Evolutionary conservation across 2,329 filamentous ascomycete species (phyloP).

Genomic region (Penicillium sp.): DNA sequence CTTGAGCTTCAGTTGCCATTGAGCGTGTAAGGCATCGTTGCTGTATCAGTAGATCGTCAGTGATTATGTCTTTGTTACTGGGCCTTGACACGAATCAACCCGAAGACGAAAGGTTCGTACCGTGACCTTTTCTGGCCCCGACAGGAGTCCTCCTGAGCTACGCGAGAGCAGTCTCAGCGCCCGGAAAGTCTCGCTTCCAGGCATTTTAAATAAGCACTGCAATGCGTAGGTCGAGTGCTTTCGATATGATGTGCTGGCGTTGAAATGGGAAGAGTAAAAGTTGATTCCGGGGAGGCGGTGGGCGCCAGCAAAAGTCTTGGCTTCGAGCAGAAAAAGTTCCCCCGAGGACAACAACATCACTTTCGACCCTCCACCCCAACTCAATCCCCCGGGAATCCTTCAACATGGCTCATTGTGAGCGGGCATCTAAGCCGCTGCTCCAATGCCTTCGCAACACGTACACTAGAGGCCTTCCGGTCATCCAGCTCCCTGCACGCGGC

Average conservation of each 20-base stretch:
- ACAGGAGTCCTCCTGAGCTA: conserved; percentile 35
- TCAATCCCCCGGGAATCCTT: conserved; percentile 9
- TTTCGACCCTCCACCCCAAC: conserved; percentile 19
- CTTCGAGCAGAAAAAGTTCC: conserved; percentile 39
- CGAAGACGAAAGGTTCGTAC: conserved; percentile 24
- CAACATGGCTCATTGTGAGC: conserved; percentile 44
- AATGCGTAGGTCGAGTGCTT: conserved; percentile 6
- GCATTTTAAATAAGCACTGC: conserved; percentile 29
- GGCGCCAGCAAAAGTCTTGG: conserved; percentile 36
- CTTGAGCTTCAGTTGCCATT: conserved; percentile 50
- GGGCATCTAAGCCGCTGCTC: conserved; percentile 43
- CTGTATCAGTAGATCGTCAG: conserved; percentile 32
- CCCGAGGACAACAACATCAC: conserved; percentile 27
- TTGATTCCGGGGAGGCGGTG: conserved; percentile 32
- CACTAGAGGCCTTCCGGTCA: conserved; percentile 30
- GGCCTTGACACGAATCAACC: neutral
- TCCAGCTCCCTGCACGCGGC: conserved; percentile 43
- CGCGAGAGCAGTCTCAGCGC: conserved; percentile 40
- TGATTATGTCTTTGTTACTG: conserved; percentile 4
- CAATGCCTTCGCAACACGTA: conserved; percentile 43
- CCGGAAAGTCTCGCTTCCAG: conserved; percentile 36
- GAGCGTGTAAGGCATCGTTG: conserved; percentile 45
- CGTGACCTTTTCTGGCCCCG: conserved; percentile 36
- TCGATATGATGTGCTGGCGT: conserved; percentile 13
- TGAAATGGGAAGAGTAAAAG: conserved; percentile 31